Evolutionary conservation across 2,329 filamentous ascomycete species (phyloP).

Genomic region (Mycosphaerella sp.): DNA sequence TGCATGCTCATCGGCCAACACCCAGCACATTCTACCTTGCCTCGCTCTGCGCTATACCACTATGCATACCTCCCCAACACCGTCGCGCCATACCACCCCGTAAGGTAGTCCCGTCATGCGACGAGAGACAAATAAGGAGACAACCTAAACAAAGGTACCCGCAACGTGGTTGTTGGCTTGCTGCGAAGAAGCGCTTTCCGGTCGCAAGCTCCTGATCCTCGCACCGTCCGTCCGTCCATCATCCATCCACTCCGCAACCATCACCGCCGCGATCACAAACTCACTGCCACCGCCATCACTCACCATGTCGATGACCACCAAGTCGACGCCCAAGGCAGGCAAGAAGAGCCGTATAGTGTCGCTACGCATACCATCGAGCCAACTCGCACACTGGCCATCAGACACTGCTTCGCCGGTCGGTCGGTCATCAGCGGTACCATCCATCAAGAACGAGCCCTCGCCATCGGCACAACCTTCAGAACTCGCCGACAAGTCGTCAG

Average conservation of each 20-base stretch:
- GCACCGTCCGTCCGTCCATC: not conserved
- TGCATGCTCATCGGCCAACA: no score
- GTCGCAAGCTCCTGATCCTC: not conserved
- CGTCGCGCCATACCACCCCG: not conserved
- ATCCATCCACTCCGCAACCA: not conserved
- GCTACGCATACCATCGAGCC: constrained; percentile 25
- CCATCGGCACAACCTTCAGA: constrained; percentile 33
- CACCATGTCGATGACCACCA: constrained; percentile 26
- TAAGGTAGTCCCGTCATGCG: not conserved
- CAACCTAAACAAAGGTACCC: not conserved
- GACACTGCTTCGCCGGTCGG: constrained; percentile 16
- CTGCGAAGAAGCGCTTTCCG: not conserved
- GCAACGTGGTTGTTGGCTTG: not conserved
- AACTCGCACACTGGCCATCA: constrained; percentile 29
- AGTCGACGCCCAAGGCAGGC: constrained; percentile 22
- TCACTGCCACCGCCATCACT: constrained; percentile 3
- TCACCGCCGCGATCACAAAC: not conserved
- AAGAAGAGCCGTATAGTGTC: constrained; percentile 31
- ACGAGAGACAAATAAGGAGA: not conserved
- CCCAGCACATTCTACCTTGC: no score
- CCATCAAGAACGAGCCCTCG: constrained; percentile 35
- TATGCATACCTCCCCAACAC: not conserved
- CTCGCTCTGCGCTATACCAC: not conserved
- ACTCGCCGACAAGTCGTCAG: constrained; percentile 37
- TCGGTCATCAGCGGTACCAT: not conserved